A percentile compares a stretch with the other conserved stretches of the same genome.
Evolutionary conservation across 2,329 filamentous ascomycete species (phyloP).

Genomic region (Fusarium clavum): DNA sequence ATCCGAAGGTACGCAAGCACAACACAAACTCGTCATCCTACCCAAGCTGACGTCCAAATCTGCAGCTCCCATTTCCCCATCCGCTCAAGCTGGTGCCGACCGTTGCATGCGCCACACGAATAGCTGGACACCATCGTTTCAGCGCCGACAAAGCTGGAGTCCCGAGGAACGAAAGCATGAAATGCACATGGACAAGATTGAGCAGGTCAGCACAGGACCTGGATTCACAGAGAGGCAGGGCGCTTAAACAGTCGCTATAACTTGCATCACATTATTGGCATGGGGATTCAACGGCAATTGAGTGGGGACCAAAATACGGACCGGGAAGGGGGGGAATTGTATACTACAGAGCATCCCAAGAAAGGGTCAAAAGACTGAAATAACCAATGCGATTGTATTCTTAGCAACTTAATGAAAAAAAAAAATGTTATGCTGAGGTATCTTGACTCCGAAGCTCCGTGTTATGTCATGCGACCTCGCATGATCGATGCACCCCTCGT

Average conservation of each 20-base stretch:
- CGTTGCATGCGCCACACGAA: conserved; percentile 51
- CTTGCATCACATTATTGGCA: background rate
- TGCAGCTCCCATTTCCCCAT: conserved; percentile 30
- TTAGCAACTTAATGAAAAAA: conserved; percentile 18
- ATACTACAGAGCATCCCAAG: conserved; percentile 10
- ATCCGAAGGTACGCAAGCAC: conserved; percentile 17
- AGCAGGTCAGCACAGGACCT: conserved; percentile 51
- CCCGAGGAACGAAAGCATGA: conserved; percentile 65
- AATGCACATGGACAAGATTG: conserved; percentile 60
- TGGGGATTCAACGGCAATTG: conserved; percentile 1
- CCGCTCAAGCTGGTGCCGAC: conserved; percentile 45
- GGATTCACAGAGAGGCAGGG: conserved; percentile 57
- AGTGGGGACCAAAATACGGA: background rate
- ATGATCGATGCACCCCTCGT: conserved; percentile 3
- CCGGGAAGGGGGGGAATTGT: background rate
- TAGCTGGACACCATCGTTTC: conserved; percentile 59
- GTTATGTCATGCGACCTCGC: conserved; percentile 12
- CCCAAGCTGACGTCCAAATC: conserved; percentile 16
- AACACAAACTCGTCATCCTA: background rate
- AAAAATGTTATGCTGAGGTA: conserved; percentile 28
- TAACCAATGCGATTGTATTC: conserved; percentile 23
- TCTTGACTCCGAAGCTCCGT: conserved; percentile 38
- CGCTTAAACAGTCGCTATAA: background rate
- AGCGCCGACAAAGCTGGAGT: conserved; percentile 64
- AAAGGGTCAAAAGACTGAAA: conserved; percentile 2